Base-by-base conservation (phyloP, 768 basidiomycete species). In the Cystofilobasidium macerans region DNA sequence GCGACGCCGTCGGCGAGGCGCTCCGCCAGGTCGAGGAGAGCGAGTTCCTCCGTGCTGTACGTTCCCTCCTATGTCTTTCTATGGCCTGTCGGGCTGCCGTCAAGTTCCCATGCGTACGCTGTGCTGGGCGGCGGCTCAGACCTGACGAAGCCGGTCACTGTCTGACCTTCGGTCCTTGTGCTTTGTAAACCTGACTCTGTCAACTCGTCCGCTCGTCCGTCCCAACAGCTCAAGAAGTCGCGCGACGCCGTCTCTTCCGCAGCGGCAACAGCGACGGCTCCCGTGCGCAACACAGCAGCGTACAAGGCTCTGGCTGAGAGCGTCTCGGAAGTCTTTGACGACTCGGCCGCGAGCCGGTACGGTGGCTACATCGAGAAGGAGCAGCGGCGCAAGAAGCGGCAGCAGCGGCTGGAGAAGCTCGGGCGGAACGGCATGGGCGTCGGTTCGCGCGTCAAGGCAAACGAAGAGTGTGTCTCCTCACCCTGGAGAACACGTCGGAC, bases 331-430 rank as follows among this genome's bases (percentile, higher is more conserved):
- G 89, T 92, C 3, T 80, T 99, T 45, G 92, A 98, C 69, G 93
- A 98, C 76, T 89, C 87, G 64, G 88, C 88, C 5, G 89, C 86
- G 69, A 87, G 90, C 3, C 90, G 91, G 71, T 89, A 94, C 76
- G 93, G 89, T 57, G 95, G 95, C 0, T 97, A 92, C 69, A 90
- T 94, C 75, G 93, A 95, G 75, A 90, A 87, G 74, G 95, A 98
- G 73, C 87, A 84, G 24, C 83, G 95, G 58, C 80, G 95, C 72
- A 77, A 83, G 65, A 82, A 91, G 67, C 78, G 95, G 64, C 86
- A 92, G 75, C 78, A 80, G 57, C 83, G 95, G 40, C 80, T 95
- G 22, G 85, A 81, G 62, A 94, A 93, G 76, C 88, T 89, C 6
- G 95, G 94, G 7, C 84, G 84, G 57, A 80, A 77, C 43, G 84